Evolutionary conservation across 306 rosid species (phyloP), one percentile per base, ranked within the genome.

Genomic region (Hippophae gyantsensis): DNA sequence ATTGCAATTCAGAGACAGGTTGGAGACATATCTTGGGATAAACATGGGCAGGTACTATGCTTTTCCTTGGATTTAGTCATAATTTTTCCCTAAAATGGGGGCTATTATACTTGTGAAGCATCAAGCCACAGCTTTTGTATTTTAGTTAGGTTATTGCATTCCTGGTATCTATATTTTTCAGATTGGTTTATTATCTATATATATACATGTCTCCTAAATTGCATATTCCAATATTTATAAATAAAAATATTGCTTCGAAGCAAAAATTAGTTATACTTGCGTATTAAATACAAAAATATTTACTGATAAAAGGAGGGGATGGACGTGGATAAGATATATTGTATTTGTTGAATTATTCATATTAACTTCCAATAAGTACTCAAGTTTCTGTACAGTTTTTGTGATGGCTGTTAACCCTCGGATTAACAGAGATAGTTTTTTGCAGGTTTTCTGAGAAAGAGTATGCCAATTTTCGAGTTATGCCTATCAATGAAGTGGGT

Each of bases 381-480:
- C 45, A 11, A 40, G 48, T 72, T 71, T 27, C 59, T 52, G 13
- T 60, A 59, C 66, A 13, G 46, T 69, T 65, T 52, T 61, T 79
- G 66, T 79, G 69, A 69, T 81, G 73, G 76, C 82, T 84, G 62
- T 78, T 80, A 69, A 75, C 83, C 62, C 57, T 68, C 77, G 56
- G 79, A 18, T 83, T 74, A 74, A 79, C 74, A 77, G 82, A 92
- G 83, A 79, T 82, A 75, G 89, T 74, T 80, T 81, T 77, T 68
- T 70, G 83, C 86, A 88, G 96, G 89, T 92, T 88, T 84, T 85
- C 95, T 82, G 85, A 82, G 88, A 93, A 92, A 93, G 99, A 84
- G 62, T 88, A 85, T 70, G 40, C 80, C 65, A 86, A 82, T 76
- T 92, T 92, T 64, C 93, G 99, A 60, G 72, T 72, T 45, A 78